Percentiles rank a stretch among this genome's conserved stretches.
Conservation (phyloP, 345 rosid species). For the Gossypium australe region DNA sequence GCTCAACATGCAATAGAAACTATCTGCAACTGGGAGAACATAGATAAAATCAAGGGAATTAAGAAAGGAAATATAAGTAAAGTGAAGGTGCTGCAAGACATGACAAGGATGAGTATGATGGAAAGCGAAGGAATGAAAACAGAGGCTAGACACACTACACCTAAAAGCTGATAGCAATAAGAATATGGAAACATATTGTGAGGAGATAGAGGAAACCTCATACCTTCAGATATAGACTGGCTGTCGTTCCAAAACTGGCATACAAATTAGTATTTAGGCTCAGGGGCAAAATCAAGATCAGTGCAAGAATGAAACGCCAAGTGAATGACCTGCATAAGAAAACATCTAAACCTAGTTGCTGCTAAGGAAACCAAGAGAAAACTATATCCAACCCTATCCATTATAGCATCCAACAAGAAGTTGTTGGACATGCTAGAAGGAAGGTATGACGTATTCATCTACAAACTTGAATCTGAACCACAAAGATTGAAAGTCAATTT, state of each 20-base stretch:
- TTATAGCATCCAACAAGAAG: constrained; percentile 16
- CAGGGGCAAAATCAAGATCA: constrained; percentile 19
- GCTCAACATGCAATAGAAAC: neutral
- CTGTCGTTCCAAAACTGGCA: constrained; percentile 35
- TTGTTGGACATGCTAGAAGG: neutral
- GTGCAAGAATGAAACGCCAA: constrained; percentile 22
- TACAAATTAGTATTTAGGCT: constrained; percentile 20
- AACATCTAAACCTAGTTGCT: constrained; percentile 46
- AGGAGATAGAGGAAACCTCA: constrained; percentile 20
- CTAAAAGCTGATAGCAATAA: constrained; percentile 3
- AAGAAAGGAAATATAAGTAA: constrained; percentile 3
- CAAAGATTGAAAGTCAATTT: neutral
- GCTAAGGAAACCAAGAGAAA: constrained; percentile 29
- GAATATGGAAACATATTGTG: neutral
- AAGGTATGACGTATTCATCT: neutral
- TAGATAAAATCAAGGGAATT: constrained; percentile 3
- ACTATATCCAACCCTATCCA: constrained; percentile 12
- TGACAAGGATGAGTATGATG: neutral
- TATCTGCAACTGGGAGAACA: constrained; percentile 7
- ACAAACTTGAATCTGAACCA: neutral
- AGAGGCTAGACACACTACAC: neutral
- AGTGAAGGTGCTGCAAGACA: neutral
- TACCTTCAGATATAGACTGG: constrained; percentile 34
- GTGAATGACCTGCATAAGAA: constrained; percentile 62
- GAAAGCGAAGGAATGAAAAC: neutral